Evolutionary conservation across 768 basidiomycete species (phyloP).

Genomic region (Mycena galericulata): DNA sequence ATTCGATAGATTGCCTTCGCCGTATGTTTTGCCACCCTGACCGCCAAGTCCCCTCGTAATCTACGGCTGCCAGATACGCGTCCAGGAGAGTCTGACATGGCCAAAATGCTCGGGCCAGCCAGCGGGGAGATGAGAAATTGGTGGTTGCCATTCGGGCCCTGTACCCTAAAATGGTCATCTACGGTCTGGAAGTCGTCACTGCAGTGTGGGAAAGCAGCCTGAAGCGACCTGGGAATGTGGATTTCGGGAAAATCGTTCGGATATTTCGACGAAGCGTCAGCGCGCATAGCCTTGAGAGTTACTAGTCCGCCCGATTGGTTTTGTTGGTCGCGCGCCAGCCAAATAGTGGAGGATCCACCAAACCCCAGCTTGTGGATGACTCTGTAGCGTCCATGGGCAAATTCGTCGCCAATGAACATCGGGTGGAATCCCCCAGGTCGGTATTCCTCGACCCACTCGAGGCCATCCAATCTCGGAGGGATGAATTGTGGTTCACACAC

Average conservation of each 20-base stretch:
- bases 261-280: constrained; percentile 44
- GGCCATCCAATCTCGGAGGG: constrained; percentile 43
- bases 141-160: constrained; percentile 65
- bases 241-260: constrained; percentile 42
- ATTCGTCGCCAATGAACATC: constrained; percentile 60
- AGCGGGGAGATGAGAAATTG: constrained; percentile 61
- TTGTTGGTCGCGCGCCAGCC: constrained; percentile 49
- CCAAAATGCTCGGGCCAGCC: constrained; percentile 53
- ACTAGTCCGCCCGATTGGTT: constrained; percentile 40
- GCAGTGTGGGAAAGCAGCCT: constrained; percentile 43
- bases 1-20: constrained; percentile 42
- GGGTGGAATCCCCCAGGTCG: constrained; percentile 65
- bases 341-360: constrained; percentile 54
- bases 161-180: constrained; percentile 58
- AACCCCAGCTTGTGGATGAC: constrained; percentile 63
- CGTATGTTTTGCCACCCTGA: constrained; percentile 49
- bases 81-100: constrained; percentile 49
- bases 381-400: constrained; percentile 59
- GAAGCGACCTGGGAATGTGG: constrained; percentile 50
- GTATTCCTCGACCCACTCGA: constrained; percentile 63
- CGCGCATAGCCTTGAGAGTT: constrained; percentile 51
- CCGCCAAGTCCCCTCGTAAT: constrained; percentile 49
- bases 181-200: constrained; percentile 44
- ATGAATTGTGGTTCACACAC: constrained; percentile 28
- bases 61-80: constrained; percentile 44